Percentiles rank a stretch among this genome's conserved stretches.
These are phyloP conservation scores for Myxozyma mucilagina DNA, from an alignment of 805 yeast genomes.

Conservation along the genomic window DNA sequence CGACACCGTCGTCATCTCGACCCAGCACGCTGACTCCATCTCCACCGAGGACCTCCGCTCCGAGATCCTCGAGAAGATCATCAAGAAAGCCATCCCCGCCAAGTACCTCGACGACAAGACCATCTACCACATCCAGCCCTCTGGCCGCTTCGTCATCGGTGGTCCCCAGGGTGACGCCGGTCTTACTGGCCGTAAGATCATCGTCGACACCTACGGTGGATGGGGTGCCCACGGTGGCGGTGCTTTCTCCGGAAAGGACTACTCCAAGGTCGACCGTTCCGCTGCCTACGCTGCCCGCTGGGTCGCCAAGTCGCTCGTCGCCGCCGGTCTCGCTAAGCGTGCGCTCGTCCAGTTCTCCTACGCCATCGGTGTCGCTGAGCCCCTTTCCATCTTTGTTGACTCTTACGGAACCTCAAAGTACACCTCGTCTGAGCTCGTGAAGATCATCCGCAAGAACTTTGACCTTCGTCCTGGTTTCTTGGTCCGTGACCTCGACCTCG, in stretches of 20 bases:
- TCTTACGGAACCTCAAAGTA: constrained; percentile 96
- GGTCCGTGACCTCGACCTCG: constrained; percentile 93
- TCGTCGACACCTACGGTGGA: constrained; percentile 99
- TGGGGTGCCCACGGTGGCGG: constrained; percentile 99
- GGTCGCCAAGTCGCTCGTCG: constrained; percentile 98
- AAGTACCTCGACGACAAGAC: constrained; percentile 91
- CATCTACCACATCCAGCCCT: constrained; percentile 97
- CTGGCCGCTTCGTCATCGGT: constrained; percentile 99
- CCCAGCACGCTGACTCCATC: constrained; percentile 97
- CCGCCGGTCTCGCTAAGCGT: constrained; percentile 94
- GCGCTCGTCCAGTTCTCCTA: constrained; percentile 97
- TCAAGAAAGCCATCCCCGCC: constrained; percentile 90
- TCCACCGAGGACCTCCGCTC: constrained; percentile 88
- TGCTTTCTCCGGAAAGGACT: constrained; percentile 99
- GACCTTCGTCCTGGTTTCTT: constrained; percentile 99
- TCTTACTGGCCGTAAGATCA: constrained; percentile 98
- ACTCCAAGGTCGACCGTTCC: constrained; percentile 99
- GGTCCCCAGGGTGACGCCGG: constrained; percentile 99
- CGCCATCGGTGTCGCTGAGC: constrained; percentile 99
- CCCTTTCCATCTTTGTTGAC: constrained; percentile 95
- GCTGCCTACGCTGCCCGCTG: constrained; percentile 99
- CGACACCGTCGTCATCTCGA: constrained; percentile 95
- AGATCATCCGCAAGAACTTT: constrained; percentile 88
- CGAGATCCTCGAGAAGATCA: constrained; percentile 73
- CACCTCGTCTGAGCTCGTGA: constrained; percentile 86